These are phyloP conservation scores for Irpex sp. DNA, from an alignment of 1,284 basidiomycete genomes.

Conservation along the genomic window DNA sequence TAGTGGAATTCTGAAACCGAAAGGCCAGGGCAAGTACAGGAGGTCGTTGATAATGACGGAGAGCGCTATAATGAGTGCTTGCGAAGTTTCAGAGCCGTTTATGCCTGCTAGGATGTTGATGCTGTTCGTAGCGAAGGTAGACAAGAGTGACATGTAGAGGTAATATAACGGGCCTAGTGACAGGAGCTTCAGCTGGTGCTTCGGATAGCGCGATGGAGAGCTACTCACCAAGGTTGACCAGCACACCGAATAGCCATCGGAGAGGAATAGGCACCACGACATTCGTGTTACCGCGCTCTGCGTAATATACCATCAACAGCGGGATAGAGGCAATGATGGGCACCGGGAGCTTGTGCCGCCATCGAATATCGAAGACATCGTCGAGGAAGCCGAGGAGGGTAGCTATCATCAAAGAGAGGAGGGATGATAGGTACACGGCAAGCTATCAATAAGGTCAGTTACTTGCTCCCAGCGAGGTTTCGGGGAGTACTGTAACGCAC, in stretches of 20 bases:
- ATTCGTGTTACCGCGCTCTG: constrained; percentile 89
- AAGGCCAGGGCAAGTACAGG: constrained; percentile 84
- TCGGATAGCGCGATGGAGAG: no score
- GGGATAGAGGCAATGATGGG: constrained; percentile 95
- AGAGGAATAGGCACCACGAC: constrained; percentile 91
- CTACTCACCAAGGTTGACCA: constrained; percentile 83
- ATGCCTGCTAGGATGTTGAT: constrained; percentile 99
- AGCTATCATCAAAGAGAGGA: constrained; percentile 88
- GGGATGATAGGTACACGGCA: constrained; percentile 88
- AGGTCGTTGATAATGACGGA: constrained; percentile 92
- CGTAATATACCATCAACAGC: constrained; percentile 93
- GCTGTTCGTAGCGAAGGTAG: constrained; percentile 96
- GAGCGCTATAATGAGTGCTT: constrained; percentile 89
- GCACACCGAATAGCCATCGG: constrained; percentile 65
- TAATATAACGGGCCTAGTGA: constrained; percentile 87
- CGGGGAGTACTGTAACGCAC: constrained; percentile 36
- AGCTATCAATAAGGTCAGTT: constrained; percentile 44
- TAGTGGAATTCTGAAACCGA: constrained; percentile 66
- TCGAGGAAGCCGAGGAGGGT: constrained; percentile 95
- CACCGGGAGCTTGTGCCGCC: constrained; percentile 97
- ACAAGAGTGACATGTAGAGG: constrained; percentile 92
- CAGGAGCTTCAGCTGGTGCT: background rate
- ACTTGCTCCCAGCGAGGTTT: no score
- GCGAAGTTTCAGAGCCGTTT: constrained; percentile 93
- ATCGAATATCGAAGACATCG: constrained; percentile 98